phyloP scores from a whole-genome alignment of 2,329 filamentous ascomycete genomes.

The Fusarium anguioides region DNA sequence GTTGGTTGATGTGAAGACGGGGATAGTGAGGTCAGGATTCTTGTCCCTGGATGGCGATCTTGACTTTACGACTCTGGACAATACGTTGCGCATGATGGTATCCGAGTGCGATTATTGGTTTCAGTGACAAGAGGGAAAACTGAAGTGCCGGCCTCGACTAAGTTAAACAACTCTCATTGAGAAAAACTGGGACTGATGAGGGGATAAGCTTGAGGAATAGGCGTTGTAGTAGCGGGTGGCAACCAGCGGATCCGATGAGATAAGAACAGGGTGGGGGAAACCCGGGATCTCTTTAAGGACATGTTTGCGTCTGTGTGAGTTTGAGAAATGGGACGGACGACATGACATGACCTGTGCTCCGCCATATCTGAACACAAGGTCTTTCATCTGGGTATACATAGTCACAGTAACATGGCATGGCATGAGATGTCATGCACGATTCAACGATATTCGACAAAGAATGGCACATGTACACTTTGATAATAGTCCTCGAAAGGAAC shows the following conservation, averaged over 20 bases:
- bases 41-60: conserved; percentile 14
- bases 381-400: background rate
- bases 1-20: conserved; percentile 1
- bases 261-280: conserved; percentile 6
- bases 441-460: conserved; percentile 20
- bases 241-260: conserved; percentile 28
- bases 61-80: background rate
- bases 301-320: conserved; percentile 40
- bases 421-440: conserved; percentile 26
- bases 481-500: conserved; percentile 5
- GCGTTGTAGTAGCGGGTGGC: background rate
- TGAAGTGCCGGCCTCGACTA: background rate
- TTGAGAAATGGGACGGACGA: conserved; percentile 30
- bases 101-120: background rate
- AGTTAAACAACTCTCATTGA: background rate
- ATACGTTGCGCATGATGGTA: background rate
- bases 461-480: conserved; percentile 9
- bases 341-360: conserved; percentile 31
- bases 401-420: conserved; percentile 4
- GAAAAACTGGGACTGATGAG: conserved; percentile 14
- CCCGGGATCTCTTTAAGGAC: conserved; percentile 12
- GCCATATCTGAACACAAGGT: conserved; percentile 23
- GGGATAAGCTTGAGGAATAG: no score
- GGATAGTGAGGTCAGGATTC: background rate
- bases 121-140: background rate